Evolutionary conservation across 148 eudicot genomes (phyloP).

Genomic region (Selenicereus undatus): DNA sequence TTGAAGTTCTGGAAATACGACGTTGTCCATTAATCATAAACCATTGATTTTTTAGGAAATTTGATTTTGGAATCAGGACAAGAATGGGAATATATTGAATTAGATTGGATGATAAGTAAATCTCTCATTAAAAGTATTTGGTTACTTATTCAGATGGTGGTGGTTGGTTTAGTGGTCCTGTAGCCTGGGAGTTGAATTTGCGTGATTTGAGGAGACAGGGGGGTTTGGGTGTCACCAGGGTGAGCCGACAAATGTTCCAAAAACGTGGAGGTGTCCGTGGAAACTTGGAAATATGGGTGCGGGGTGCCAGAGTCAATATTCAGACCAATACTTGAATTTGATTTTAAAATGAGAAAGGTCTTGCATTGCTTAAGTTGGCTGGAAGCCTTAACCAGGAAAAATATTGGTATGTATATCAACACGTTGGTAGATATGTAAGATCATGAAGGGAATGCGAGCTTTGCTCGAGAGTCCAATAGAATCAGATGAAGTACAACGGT

Average conservation of each 20-base stretch:
- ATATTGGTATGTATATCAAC: neutral
- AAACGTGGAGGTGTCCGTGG: no score
- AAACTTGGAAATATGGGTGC: neutral
- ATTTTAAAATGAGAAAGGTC: neutral
- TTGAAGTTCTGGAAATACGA: neutral
- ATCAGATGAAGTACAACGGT: neutral
- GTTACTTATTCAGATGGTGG: neutral
- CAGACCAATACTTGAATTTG: neutral
- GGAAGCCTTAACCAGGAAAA: neutral
- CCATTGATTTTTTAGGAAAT: neutral
- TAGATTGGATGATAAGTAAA: neutral
- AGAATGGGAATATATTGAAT: neutral
- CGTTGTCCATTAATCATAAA: neutral
- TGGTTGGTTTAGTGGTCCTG: neutral
- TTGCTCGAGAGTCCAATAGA: neutral
- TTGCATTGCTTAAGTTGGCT: neutral
- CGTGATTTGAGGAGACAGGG: neutral
- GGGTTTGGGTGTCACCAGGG: neutral
- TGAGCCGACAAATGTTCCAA: neutral
- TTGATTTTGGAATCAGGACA: neutral
- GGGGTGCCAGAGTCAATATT: neutral
- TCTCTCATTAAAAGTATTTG: neutral
- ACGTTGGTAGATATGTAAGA: neutral
- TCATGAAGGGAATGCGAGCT: neutral
- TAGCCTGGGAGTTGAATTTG: neutral